These are phyloP conservation scores for Xylaria polymorpha DNA, from an alignment of 2,329 filamentous ascomycete genomes.

Conservation along the genomic window DNA sequence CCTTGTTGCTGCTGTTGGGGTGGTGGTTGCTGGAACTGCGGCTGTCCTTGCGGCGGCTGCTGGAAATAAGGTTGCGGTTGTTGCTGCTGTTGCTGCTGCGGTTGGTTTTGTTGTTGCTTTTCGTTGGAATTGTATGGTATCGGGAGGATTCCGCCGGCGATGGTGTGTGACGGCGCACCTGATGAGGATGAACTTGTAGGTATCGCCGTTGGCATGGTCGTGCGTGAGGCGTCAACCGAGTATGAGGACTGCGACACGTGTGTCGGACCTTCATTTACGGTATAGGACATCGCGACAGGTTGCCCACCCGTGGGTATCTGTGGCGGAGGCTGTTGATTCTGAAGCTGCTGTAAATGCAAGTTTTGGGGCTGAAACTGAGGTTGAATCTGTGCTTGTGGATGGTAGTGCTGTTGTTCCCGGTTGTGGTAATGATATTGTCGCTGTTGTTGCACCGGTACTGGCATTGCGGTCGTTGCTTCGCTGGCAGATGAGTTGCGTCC, in stretches of 20 bases:
- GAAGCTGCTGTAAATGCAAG: conserved; percentile 17
- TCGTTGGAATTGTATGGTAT: conserved; percentile 19
- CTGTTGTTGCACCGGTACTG: conserved; percentile 11
- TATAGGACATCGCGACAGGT: conserved; percentile 31
- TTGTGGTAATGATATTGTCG: conserved; percentile 33
- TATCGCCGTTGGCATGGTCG: conserved; percentile 32
- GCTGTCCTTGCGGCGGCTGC: conserved; percentile 20
- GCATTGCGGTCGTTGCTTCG: conserved; percentile 18
- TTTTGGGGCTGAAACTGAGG: conserved; percentile 20
- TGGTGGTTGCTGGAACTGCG: conserved; percentile 16
- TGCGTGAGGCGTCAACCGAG: conserved; percentile 15
- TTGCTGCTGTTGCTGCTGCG: conserved; percentile 1
- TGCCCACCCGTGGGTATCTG: conserved; percentile 15
- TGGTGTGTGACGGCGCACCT: conserved; percentile 2
- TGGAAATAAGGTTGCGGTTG: conserved; percentile 14
- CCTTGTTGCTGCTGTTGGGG: conserved; percentile 24
- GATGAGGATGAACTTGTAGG: conserved; percentile 20
- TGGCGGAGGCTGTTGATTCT: conserved; percentile 21
- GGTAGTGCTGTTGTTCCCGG: conserved; percentile 31
- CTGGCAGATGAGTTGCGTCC: conserved; percentile 33
- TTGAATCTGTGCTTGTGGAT: conserved; percentile 22
- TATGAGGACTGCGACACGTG: conserved; percentile 26
- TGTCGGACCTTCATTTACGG: conserved; percentile 29
- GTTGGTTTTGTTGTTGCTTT: conserved; percentile 5
- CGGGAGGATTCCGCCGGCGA: conserved; percentile 22